Evolutionary conservation across 176 grass and related monocot genomes (phyloP), one percentile per base, ranked within the genome.

Genomic region (Carex myosuroides): DNA sequence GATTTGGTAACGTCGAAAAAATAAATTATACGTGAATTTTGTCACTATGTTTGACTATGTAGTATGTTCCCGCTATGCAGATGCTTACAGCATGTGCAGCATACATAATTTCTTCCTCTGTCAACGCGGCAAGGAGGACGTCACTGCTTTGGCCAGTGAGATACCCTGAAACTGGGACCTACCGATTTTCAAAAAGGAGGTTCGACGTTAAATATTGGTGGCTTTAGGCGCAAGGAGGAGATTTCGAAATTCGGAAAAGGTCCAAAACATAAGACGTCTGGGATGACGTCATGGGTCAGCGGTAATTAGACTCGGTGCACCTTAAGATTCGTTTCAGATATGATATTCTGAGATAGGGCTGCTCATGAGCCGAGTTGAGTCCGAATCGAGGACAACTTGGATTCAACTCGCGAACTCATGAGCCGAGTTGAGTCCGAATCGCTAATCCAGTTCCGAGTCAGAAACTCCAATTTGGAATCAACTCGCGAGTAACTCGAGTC

Each of bases 211-310:
- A 81, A 64, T 2, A 73, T 8, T 41, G 58, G 82, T 8, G 3
- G 32, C 89, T 92, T 91, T 85, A 59, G 42, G 69, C 16, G 66
- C 86, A 94, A 71, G 88, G 41, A 1, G 14, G 52, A 4, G 70
- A 17, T 21, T 37, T 73, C 32, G 2, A 1, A 20, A 26, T 9
- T 20, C 0, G 0, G 32, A 30, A 68, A 53, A 33, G 6, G 71
- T 84, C 85, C 87, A 96, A 91, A 75, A 8, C 21, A 13, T 20
- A 85, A 32, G 77, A 92, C 94, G 92, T 92, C 83, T 48, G 21
- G 41, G 76, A 70, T 97, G 90, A 67, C 82, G 63, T 89, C 87
- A 90, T 60, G 2, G 8, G 39, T 16, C 20, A 17, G 33, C 39
- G 52, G 17, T 46, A 11, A 17, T 3, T 77, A 17, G 50, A 77